These are phyloP conservation scores for Cladophialophora immunda DNA, from an alignment of 2,329 filamentous ascomycete species.

Conservation along the genomic window DNA sequence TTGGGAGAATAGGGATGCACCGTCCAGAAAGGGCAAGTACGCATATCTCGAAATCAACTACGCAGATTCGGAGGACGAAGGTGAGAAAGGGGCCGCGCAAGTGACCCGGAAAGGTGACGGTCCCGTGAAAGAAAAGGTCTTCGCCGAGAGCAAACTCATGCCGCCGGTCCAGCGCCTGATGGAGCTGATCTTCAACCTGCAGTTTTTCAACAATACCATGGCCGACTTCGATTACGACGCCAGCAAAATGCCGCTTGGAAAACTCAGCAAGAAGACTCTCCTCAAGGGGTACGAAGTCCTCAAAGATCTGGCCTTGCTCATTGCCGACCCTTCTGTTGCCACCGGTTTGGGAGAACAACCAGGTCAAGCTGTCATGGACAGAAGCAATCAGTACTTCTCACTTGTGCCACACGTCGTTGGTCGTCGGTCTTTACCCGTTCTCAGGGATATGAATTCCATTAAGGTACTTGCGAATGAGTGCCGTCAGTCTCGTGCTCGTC, in stretches of 20 bases:
- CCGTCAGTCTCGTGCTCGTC: not conserved
- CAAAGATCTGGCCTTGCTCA: constrained; percentile 74
- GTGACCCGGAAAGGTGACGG: constrained; percentile 42
- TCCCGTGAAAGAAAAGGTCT: constrained; percentile 42
- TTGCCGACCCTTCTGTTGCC: constrained; percentile 64
- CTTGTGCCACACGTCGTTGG: constrained; percentile 85
- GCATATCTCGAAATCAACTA: constrained; percentile 83
- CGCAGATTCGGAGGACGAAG: constrained; percentile 69
- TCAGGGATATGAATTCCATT: constrained; percentile 35
- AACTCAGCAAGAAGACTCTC: constrained; percentile 81
- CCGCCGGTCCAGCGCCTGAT: constrained; percentile 73
- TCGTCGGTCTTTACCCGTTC: constrained; percentile 56
- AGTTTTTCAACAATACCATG: constrained; percentile 70
- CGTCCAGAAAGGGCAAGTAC: constrained; percentile 71
- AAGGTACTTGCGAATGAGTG: constrained; percentile 22
- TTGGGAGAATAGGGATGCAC: constrained; percentile 58
- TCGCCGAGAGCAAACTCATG: constrained; percentile 62
- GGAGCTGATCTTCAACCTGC: constrained; percentile 82
- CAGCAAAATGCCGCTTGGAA: constrained; percentile 81
- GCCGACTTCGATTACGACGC: constrained; percentile 55
- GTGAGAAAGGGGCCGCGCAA: constrained; percentile 40
- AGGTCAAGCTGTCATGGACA: constrained; percentile 61
- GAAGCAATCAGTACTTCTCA: constrained; percentile 83
- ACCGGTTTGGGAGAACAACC: constrained; percentile 48
- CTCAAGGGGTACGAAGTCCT: constrained; percentile 77